Percentiles rank a stretch among this genome's conserved stretches.
These are phyloP conservation scores for Lagenidium sp. DNA, from an alignment of 352 stramenopile species.

Conservation along the genomic window DNA sequence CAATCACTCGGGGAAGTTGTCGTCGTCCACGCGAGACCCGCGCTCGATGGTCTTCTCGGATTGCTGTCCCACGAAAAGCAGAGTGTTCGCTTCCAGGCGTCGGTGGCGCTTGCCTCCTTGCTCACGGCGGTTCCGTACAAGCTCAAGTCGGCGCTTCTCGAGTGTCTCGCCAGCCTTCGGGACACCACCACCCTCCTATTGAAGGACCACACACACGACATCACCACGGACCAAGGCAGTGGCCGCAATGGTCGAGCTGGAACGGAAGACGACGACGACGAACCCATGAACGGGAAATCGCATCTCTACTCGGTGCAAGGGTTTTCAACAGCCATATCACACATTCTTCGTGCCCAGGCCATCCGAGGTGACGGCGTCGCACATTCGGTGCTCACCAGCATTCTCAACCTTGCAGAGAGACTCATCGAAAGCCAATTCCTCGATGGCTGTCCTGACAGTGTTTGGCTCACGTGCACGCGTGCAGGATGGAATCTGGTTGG, in stretches of 20 bases:
- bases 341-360: conserved; percentile 14
- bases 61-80: conserved; percentile 30
- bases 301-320: conserved; percentile 76
- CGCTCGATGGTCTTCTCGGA: conserved; percentile 8
- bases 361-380: conserved; percentile 23
- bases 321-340: conserved; percentile 45
- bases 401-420: conserved; percentile 56
- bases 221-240: too few species aligned
- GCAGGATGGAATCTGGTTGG: conserved; percentile 74
- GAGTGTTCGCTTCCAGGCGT: conserved; percentile 27
- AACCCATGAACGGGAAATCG: conserved; percentile 32
- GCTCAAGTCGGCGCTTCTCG: conserved; percentile 14
- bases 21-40: conserved; percentile 15
- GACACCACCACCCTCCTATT: conserved; percentile 16
- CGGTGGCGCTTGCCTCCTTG: conserved; percentile 21
- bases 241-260: conserved; percentile 4
- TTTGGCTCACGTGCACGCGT: conserved; percentile 83
- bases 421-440: conserved; percentile 77
- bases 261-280: conserved; percentile 9
- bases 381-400: conserved; percentile 41
- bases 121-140: conserved; percentile 22
- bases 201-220: too few species aligned
- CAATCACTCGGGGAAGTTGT: conserved; percentile 23
- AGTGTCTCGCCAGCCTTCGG: conserved; percentile 13
- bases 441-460: conserved; percentile 62